Evolutionary conservation across 2,329 filamentous ascomycete genomes (phyloP).

Genomic region (Graphium sp.): DNA sequence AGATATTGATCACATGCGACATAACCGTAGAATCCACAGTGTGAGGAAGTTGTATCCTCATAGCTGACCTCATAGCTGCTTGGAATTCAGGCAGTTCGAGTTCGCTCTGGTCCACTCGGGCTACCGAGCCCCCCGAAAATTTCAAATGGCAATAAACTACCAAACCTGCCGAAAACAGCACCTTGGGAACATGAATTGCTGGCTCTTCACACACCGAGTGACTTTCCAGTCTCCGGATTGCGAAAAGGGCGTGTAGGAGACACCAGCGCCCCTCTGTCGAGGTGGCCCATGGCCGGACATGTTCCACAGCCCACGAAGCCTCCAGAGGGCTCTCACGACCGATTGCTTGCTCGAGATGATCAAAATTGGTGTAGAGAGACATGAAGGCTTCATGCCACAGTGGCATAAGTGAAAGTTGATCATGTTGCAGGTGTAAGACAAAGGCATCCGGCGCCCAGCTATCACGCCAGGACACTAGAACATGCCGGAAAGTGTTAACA

Average conservation of each 20-base stretch:
- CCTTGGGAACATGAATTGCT: not conserved
- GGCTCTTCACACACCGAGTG: not conserved
- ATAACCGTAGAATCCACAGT: not conserved
- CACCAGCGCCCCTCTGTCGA: not conserved
- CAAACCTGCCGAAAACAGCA: not conserved
- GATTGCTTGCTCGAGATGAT: not conserved
- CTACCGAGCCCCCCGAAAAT: not conserved
- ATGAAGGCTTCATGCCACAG: slow-evolving; percentile 1
- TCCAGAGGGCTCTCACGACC: not conserved
- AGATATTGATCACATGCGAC: not conserved
- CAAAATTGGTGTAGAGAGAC: not conserved
- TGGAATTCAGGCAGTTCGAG: not conserved
- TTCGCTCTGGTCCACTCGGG: not conserved
- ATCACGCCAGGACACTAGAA: not conserved
- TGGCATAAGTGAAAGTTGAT: not conserved
- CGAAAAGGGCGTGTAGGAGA: not conserved
- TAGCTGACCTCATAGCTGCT: not conserved
- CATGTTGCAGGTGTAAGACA: not conserved
- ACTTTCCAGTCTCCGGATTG: not conserved
- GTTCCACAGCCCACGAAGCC: not conserved
- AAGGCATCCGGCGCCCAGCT: not conserved
- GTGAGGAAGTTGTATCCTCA: not conserved
- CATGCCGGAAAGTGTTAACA: not conserved
- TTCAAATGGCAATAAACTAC: not conserved
- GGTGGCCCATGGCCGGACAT: not conserved